Percentiles rank a stretch among this genome's conserved stretches.
These are phyloP conservation scores for Circinella umbellata DNA, from an alignment of 371 early-diverging fungal species.

Conservation along the genomic window DNA sequence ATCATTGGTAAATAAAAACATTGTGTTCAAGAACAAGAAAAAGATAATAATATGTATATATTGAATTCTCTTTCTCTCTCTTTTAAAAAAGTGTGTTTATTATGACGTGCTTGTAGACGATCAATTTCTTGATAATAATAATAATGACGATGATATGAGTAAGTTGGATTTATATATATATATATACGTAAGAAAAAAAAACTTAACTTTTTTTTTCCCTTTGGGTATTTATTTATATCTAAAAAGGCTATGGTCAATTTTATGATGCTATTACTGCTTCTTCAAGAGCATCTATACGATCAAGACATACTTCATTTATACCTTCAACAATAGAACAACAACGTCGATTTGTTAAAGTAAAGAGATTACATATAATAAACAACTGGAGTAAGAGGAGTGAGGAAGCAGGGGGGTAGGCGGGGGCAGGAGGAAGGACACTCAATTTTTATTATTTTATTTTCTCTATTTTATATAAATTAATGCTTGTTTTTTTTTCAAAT, in stretches of 20 bases:
- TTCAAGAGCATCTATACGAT: not conserved
- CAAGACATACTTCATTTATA: slow-evolving; percentile 8
- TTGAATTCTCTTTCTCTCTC: not conserved
- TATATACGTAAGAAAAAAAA: not conserved
- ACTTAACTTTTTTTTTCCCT: not conserved
- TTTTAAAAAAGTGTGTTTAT: slow-evolving; percentile 14
- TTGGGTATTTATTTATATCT: not conserved
- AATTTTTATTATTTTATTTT: too few relatives aligned
- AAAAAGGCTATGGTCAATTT: slow-evolving; percentile 13
- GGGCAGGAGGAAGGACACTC: too few relatives aligned
- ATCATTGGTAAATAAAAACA: slow-evolving; percentile 8
- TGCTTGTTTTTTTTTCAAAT: too few relatives aligned
- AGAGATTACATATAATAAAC: too few relatives aligned
- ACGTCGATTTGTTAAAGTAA: slow-evolving; percentile 24
- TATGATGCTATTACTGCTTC: slow-evolving; percentile 10
- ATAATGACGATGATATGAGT: not conserved
- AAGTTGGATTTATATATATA: not conserved
- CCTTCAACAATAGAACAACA: slow-evolving; percentile 12
- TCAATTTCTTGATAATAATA: not conserved
- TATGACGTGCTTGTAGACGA: slow-evolving; percentile 21
- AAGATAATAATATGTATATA: not conserved
- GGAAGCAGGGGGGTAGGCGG: too few relatives aligned
- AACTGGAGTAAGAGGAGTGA: too few relatives aligned
- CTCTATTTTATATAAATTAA: too few relatives aligned
- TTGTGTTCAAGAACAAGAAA: too few relatives aligned